Evolutionary conservation across 345 rosid genomes (phyloP).

Genomic region (Aquilaria malaccensis): DNA sequence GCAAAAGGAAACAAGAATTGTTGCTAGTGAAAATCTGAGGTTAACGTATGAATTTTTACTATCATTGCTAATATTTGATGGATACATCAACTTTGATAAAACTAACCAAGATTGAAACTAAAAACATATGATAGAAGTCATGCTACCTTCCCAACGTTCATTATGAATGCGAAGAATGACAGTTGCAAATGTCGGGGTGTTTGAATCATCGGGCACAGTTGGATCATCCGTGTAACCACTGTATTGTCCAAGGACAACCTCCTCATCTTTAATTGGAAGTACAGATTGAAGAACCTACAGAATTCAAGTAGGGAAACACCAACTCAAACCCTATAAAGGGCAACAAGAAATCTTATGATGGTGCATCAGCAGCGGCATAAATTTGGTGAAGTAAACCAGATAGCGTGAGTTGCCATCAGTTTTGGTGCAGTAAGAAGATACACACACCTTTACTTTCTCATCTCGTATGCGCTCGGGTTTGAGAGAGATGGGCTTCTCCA

Average conservation of each 20-base stretch:
- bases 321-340: constrained; percentile 5
- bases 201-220: constrained; percentile 87
- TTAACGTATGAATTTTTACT: too few species aligned
- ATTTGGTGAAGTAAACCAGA: constrained; percentile 8
- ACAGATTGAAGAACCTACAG: constrained; percentile 93
- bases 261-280: constrained; percentile 83
- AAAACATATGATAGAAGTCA: background rate
- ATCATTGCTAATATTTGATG: too few species aligned
- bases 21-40: too few species aligned
- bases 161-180: constrained; percentile 76
- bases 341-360: background rate
- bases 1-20: background rate
- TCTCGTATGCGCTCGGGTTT: constrained; percentile 98
- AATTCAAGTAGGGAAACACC: constrained; percentile 8
- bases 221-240: constrained; percentile 89
- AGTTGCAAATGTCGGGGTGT: constrained; percentile 95
- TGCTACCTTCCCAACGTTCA: constrained; percentile 98
- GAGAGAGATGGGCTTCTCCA: constrained; percentile 97
- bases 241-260: constrained; percentile 95
- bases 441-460: constrained; percentile 94
- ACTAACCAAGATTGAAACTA: background rate
- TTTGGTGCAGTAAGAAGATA: constrained; percentile 1
- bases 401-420: constrained; percentile 4
- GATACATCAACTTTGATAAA: too few species aligned
- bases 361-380: too few species aligned